Base-by-base conservation (phyloP, 1,284 basidiomycete genomes). In the Ustilago cynodontis region DNA sequence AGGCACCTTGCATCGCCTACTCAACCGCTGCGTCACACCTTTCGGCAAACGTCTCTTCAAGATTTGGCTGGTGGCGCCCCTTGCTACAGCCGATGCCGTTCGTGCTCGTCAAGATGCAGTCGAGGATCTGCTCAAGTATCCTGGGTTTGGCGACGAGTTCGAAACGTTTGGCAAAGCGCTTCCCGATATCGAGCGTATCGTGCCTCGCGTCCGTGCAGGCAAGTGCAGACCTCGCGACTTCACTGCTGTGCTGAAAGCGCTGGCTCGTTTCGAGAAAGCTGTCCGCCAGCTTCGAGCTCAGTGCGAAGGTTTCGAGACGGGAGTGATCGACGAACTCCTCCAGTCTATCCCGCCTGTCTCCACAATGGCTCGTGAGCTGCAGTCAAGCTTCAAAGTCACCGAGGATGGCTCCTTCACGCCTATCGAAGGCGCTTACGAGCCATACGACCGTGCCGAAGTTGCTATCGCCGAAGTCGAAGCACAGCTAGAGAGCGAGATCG, bases 41-140 rank as follows among this genome's bases (percentile, higher is more conserved):
- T 85, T 81, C 53, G 84, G 84, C 31, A 85, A 85, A 60, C 79
- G 84, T 35, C 80, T 86, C 24, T 84, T 86, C 79, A 83, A 82
- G 51, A 74, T 78, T 28, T 86, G 84, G 84, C 77, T 86, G 18
- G 70, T 82, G 11, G 78, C 84, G 13, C 84, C 84, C 43, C 77
- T 86, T 13, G 63, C 76, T 14, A 66, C 74, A 22, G 64, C 67
- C 26, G 71, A 74, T 4, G 72, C 81, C 18, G 82, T 85, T 55
- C 59, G 80, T 28, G 82, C 78, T 11, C 80, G 84, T 31, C 78
- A 81, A 39, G 82, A 85, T 45, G 84, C 82, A 0, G 84, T 85
- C 28, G 84, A 84, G 51, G 82, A 84, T 56, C 60, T 84, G 57
- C 59, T 83, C 49, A 58, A 50, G 50, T 59, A 75, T 47, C 61